phyloP scores from a whole-genome alignment of 2,329 filamentous ascomycete species.

The Trichoderma sp. region DNA sequence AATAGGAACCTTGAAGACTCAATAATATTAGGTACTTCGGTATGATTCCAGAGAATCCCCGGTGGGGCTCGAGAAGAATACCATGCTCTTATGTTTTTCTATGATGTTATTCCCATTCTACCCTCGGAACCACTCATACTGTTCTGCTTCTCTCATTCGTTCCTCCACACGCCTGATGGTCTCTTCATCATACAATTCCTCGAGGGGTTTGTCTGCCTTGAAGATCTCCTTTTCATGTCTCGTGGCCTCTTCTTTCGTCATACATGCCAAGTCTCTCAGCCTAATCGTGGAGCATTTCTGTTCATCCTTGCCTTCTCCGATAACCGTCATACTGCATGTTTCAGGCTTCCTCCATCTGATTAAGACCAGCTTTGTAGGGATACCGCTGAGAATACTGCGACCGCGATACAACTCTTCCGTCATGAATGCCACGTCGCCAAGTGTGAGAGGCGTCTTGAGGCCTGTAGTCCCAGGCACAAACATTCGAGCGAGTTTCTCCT shows the following conservation, averaged over 20 bases:
- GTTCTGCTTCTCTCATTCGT: conserved; percentile 64
- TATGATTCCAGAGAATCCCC: too few species aligned
- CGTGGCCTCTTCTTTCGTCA: conserved; percentile 87
- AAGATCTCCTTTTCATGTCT: conserved; percentile 79
- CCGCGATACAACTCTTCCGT: conserved; percentile 86
- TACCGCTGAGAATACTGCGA: conserved; percentile 76
- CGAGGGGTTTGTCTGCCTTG: conserved; percentile 61
- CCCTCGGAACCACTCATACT: conserved; percentile 54
- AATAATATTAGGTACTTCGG: too few species aligned
- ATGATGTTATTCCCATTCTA: neutral
- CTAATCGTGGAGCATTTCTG: conserved; percentile 73
- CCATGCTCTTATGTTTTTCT: too few species aligned
- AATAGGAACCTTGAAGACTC: too few species aligned
- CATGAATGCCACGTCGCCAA: conserved; percentile 80
- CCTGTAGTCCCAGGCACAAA: conserved; percentile 50
- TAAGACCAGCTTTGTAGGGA: conserved; percentile 76
- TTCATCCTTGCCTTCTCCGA: conserved; percentile 64
- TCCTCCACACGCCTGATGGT: conserved; percentile 66
- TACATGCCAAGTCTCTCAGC: conserved; percentile 73
- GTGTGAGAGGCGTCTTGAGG: conserved; percentile 73
- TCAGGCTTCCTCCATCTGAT: conserved; percentile 73
- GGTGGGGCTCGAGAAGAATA: too few species aligned
- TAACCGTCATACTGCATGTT: conserved; percentile 52
- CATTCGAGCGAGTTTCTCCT: conserved; percentile 68
- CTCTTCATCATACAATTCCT: conserved; percentile 70